Evolutionary conservation across 768 basidiomycete species (phyloP).

Genomic region (Boletus rufocinnamomeus): DNA sequence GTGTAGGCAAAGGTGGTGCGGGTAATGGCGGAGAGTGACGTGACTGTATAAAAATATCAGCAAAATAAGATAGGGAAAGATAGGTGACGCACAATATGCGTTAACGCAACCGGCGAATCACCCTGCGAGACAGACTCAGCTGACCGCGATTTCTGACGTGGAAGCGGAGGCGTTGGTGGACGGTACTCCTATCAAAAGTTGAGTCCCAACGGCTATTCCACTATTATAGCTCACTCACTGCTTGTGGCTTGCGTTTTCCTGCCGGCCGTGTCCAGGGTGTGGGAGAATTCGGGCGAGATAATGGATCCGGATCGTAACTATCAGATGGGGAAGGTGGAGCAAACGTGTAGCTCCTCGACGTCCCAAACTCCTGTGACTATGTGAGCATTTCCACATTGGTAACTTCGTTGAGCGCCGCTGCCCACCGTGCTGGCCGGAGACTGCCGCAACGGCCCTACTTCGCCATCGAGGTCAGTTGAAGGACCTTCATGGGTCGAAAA

Average conservation of each 20-base stretch:
- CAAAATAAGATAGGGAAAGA: conserved; percentile 1
- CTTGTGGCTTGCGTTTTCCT: conserved; percentile 30
- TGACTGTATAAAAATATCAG: conserved; percentile 20
- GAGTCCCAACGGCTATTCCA: conserved; percentile 3
- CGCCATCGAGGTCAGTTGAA: conserved; percentile 27
- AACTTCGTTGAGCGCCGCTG: conserved; percentile 30
- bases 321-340: conserved; percentile 38
- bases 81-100: conserved; percentile 27
- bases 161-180: conserved; percentile 60
- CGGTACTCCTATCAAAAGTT: conserved; percentile 46
- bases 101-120: conserved; percentile 33
- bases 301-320: conserved; percentile 36
- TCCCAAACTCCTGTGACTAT: conserved; percentile 36
- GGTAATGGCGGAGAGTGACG: conserved; percentile 29
- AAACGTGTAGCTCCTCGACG: conserved; percentile 32
- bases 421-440: conserved; percentile 38
- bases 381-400: conserved; percentile 28
- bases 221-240: conserved; percentile 21
- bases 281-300: conserved; percentile 38
- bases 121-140: conserved; percentile 32
- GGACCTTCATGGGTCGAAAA: conserved; percentile 28
- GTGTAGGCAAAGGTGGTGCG: conserved; percentile 13
- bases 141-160: conserved; percentile 39
- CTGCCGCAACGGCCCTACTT: conserved; percentile 33
- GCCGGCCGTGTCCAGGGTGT: conserved; percentile 35